Conservation (phyloP, 495 filamentous ascomycete genomes). For the Trichoderma erinaceum region DNA sequence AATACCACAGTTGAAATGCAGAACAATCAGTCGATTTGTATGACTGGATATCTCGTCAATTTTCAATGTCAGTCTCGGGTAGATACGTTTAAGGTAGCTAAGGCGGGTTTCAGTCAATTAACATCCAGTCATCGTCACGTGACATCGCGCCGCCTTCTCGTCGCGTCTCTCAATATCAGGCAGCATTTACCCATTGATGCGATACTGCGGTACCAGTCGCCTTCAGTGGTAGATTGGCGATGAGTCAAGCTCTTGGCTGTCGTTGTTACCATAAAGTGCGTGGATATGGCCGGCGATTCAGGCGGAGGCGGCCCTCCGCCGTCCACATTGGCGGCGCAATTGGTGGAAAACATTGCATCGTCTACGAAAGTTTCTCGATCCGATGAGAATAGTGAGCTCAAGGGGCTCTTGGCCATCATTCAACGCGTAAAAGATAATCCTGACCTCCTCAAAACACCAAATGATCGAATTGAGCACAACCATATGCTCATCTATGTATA, state of each 20-base stretch:
- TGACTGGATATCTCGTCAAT: too few species aligned
- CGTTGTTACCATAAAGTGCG: conserved; percentile 16
- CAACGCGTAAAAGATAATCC: conserved; percentile 39
- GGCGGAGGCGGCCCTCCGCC: conserved; percentile 42
- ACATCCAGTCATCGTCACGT: background rate
- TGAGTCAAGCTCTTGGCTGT: conserved; percentile 13
- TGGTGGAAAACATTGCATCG: conserved; percentile 51
- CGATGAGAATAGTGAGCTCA: conserved; percentile 39
- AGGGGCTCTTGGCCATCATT: conserved; percentile 34
- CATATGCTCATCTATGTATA: conserved; percentile 80
- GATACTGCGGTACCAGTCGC: background rate
- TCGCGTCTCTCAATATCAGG: conserved; percentile 8
- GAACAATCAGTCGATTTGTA: too few species aligned
- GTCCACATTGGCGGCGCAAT: conserved; percentile 63
- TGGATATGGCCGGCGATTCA: conserved; percentile 20
- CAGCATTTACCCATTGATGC: background rate
- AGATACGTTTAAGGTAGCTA: background rate
- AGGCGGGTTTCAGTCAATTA: background rate
- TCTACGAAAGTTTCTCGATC: conserved; percentile 33
- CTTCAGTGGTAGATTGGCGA: background rate
- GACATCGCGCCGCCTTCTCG: conserved; percentile 6
- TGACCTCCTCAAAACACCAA: conserved; percentile 37
- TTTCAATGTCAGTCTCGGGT: too few species aligned
- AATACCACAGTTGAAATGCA: too few species aligned
- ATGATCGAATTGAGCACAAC: conserved; percentile 66